phyloP scores from a whole-genome alignment of 2,329 filamentous ascomycete genomes.

The Thielaviopsis populi region DNA sequence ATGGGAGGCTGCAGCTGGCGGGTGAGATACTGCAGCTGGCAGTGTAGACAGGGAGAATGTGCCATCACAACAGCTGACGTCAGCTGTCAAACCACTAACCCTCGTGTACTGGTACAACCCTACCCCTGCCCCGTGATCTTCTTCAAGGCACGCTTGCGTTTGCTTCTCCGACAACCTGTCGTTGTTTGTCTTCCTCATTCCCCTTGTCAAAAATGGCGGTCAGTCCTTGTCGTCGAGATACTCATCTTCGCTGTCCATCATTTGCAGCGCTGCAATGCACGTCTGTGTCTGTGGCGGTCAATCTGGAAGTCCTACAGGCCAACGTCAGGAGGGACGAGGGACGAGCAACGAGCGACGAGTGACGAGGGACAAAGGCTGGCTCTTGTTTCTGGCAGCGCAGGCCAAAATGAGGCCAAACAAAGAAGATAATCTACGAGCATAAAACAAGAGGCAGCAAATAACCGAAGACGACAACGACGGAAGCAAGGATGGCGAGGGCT shows the following conservation, averaged over 20 bases:
- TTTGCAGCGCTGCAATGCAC: background rate
- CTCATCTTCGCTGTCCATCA: background rate
- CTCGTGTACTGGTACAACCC: background rate
- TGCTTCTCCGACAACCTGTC: background rate
- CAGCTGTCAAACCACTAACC: background rate
- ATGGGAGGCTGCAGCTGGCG: background rate
- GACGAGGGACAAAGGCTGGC: background rate
- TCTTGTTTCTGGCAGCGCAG: background rate
- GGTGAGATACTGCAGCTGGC: background rate
- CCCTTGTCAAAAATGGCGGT: background rate
- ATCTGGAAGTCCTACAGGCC: background rate
- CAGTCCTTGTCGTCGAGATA: background rate
- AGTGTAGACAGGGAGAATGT: no score
- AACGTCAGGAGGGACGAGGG: background rate
- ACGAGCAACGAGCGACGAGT: no score
- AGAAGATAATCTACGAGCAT: background rate
- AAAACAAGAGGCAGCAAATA: background rate
- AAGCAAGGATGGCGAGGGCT: background rate
- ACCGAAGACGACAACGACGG: background rate
- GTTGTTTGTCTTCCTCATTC: background rate
- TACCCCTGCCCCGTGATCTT: no score
- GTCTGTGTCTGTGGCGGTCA: background rate
- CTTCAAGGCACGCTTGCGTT: no score
- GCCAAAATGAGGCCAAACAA: background rate
- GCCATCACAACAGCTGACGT: background rate